These are phyloP conservation scores for Penicillium parvum DNA, from an alignment of 495 filamentous ascomycete species.

Conservation along the genomic window DNA sequence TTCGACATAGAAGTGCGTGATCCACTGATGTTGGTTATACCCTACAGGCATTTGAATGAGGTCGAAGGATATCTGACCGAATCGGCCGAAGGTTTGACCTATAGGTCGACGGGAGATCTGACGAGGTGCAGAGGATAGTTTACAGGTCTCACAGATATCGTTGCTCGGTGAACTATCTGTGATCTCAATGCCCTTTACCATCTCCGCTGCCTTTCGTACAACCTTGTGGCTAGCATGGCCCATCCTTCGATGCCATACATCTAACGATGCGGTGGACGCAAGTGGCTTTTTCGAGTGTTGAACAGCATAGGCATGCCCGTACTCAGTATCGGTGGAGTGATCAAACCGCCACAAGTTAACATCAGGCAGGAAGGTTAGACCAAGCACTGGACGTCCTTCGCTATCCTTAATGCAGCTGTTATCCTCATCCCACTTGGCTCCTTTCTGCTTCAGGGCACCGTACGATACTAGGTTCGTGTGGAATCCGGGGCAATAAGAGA, in stretches of 20 bases:
- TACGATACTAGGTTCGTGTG: not conserved
- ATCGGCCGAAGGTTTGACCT: not conserved
- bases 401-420: not conserved
- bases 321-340: not conserved
- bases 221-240: not conserved
- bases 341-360: not conserved
- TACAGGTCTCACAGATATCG: not conserved
- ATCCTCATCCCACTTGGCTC: not conserved
- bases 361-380: not conserved
- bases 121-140: not conserved
- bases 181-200: not conserved
- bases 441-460: not conserved
- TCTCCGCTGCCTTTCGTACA: not conserved
- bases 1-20: conserved; percentile 9
- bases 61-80: conserved; percentile 3
- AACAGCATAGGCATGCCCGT: not conserved
- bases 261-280: not conserved
- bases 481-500: not conserved
- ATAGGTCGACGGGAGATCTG: conserved; percentile 2
- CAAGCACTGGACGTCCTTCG: not conserved
- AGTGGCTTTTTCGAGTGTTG: not conserved
- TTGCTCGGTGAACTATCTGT: not conserved
- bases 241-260: not conserved
- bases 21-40: conserved; percentile 1
- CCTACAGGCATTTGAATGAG: not conserved